Evolutionary conservation across 768 basidiomycete species (phyloP), one percentile per base, ranked within the genome.

Genomic region (Lyophyllum semitale): DNA sequence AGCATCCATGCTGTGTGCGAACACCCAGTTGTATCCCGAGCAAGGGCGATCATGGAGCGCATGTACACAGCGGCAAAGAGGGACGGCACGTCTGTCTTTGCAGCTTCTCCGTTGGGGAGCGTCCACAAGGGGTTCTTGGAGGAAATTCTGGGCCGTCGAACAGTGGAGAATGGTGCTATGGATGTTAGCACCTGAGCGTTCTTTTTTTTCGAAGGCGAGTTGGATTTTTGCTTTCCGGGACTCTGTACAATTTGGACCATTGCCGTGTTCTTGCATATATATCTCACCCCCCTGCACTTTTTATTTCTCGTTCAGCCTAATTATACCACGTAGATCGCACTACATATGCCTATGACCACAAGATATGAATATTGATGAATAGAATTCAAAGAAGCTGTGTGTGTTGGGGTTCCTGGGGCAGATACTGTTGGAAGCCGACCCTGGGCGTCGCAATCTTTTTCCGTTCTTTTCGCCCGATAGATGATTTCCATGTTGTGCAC

Each of bases 1-100:
- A 76, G 74, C 17, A 79, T 87, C 29, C 72, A 77, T 43, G 79
- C 73, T 40, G 78, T 94, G 38, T 81, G 79, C 59, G 70, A 67
- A 12, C 85, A 95, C 66, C 78, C 80, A 8, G 77, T 91, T 25
- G 83, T 96, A 20, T 63, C 70, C 50, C 80, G 89, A 51, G 84
- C 87, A 33, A 79, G 90, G 46, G 69, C 63, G 52, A 72, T 71
- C 61, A 92, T 94, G 91, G 84, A 84, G 43, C 71, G 66, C 42
- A 69, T 76, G 61, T 75, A 77, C 45, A 61, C 61, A 12, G 72
- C 70, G 38, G 69, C 70, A 40, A 59, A 65, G 55, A 66, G 55
- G 38, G 72, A 66, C 59, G 79, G 71, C 20, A 66, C 60, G 15
- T 71, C 70, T 32, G 65, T 78, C 54, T 88, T 87, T 65, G 75